Evolutionary conservation across 208 protist genomes (phyloP), one percentile per base, ranked within the genome.

Genomic region (Leishmania lainsoni): DNA sequence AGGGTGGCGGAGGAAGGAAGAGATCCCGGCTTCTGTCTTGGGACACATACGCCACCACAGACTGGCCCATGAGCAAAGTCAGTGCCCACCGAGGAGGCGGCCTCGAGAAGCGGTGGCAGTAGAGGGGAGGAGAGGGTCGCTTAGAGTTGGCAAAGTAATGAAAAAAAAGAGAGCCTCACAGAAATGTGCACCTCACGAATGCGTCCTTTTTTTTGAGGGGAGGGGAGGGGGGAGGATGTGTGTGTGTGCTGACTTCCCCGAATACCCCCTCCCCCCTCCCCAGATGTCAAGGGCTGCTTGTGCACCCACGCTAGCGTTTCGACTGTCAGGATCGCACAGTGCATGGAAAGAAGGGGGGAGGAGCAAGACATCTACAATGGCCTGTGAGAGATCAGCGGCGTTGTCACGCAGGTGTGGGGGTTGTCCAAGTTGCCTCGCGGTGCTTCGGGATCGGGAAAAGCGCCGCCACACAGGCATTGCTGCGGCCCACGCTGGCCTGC

Each of bases 381-480:
- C 17, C 48, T 9, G 63, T 32, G 80, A 74, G 80, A 83, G 80
- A 83, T 83, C 80, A 83, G 80, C 73, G 79, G 80, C 80, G 80
- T 45, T 54, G 66, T 35, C 22, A 51, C 73, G 80, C 80, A 83
- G 80, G 63, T 39, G 80, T 75, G 80, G 66, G 74, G 63, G 58
- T 65, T 51, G 54, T 56, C 42, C n/a, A 35, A 17, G 56, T 17
- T 52, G 63, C 80, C 80, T 83, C 80, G 80, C 80, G 80, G 80
- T 83, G 80, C 80, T 83, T 78, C 80, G 73, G 80, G 48, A 51
- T 75, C 45, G 16, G 51, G 42, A 75, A 74, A 68, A 73, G 58
- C 80, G 75, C 80, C 65, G 80, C 80, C 32, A 51, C 72, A 75
- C 80, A 83, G 80, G 80, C 80, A 83, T 83, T 83, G 80, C 80